Evolutionary conservation across 176 grass and related monocot genomes (phyloP), one percentile per base, ranked within the genome.

Genomic region (Elymus sibiricus): DNA sequence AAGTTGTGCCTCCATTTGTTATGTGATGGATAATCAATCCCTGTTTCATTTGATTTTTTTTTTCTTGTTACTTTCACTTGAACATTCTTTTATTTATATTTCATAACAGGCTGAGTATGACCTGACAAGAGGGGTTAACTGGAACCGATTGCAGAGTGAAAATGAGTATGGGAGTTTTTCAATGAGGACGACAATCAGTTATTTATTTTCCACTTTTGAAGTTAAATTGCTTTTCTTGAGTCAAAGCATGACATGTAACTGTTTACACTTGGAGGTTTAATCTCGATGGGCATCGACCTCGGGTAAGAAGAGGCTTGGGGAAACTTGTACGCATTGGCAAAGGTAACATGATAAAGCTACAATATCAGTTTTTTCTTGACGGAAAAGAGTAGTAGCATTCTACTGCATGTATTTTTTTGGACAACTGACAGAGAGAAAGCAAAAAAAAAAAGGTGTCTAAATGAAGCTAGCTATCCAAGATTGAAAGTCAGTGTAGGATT

Each of bases 281-380:
- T 89, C 88, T 98, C 74, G 96, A 94, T 86, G 93, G 93, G 53
- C 96, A 92, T 79, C 93, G 93, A 25, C 96, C 46, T 37, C 90
- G 93, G 34, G 93, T 94, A 55, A 94, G 96, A 83, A 93, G 74
- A 76, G 93, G 89, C 39, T 87, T 98, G 68, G 91, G 88, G 58
- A 98, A 92, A 81, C 88, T 98, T 21, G 87, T 98, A 77, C 89
- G 89, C 86, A 98, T 98, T 39, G 91, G 96, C 81, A 98, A 98
- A 98, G 93, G 96, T 98, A 69, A 89, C 80, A 79, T 47, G 78
- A 47, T 71, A 83, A 80, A 68, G 21, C 43, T 25, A n/a, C n/a
- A 65, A 74, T 12, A 66, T 22, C 85, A 49, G 53, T 2, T 14
- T 56, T 56, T 56, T 56, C 53, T 56, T 56, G 53, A 56, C 19